Evolutionary conservation across 306 rosid species (phyloP), one percentile per base, ranked within the genome.

Genomic region (Albizia julibrissin): DNA sequence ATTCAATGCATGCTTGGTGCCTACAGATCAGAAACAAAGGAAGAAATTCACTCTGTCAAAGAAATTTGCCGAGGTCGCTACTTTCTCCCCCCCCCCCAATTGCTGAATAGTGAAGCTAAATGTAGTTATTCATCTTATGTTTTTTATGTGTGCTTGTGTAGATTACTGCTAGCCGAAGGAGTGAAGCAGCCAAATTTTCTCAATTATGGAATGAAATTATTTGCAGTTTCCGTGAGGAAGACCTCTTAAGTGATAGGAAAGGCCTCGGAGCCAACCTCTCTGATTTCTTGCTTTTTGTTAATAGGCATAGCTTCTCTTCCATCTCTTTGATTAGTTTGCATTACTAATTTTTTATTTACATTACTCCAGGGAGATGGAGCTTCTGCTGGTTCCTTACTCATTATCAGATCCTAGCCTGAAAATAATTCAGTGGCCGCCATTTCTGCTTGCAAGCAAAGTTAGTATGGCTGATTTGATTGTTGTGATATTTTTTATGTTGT

Each of bases 391-490:
- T 89, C 99, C 98, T 76, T 95, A 95, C 91, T 88, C 98, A 29
- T 88, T 97, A 44, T 88, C 89, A 76, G 98, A 91, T 87, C 93
- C 89, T 66, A 82, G 87, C 61, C 88, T 93, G 80, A 92, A 92
- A 88, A 89, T 93, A 81, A 93, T 95, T 86, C 99, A 95, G 87
- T 95, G 99, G 98, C 98, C 99, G 8, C 99, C 98, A 26, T 95
- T 95, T 87, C 86, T 95, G 86, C 98, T 95, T 80, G 97, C 99
- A 39, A 86, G 97, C 96, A 95, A 95, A 94, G 99, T 95, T 75
- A 68, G 75, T 44, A 64, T 69, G 22, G 59, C 64, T 68, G 15
- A 67, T 74, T 87, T 72, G 77, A 65, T 62, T 84, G 77, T 62
- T 84, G 77, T 81, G 44, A 61, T 66, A 39, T 65, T 83, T 39